A percentile compares a stretch with the other conserved stretches of the same genome.
Evolutionary conservation across 495 filamentous ascomycete species (phyloP).

Genomic region (Podospora sp.): DNA sequence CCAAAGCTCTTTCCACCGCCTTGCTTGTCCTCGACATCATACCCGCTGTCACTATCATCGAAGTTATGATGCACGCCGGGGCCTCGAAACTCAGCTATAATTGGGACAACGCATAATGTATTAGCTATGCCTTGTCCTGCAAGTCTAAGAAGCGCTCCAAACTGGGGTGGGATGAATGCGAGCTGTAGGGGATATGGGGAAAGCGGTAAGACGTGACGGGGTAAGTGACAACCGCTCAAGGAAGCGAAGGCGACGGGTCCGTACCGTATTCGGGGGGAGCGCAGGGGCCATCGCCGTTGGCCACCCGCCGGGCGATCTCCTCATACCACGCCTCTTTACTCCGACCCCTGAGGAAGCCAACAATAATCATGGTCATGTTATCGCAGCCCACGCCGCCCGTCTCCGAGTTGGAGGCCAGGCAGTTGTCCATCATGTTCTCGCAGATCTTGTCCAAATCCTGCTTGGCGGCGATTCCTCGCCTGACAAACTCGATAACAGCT

Average conservation of each 20-base stretch:
- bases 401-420: slow-evolving; percentile 93
- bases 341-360: slow-evolving; percentile 86
- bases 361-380: slow-evolving; percentile 97
- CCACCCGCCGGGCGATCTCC: slow-evolving; percentile 88
- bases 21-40: slow-evolving; percentile 71
- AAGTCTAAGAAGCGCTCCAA: not conserved
- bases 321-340: slow-evolving; percentile 98
- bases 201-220: not conserved
- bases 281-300: slow-evolving; percentile 96
- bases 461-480: slow-evolving; percentile 92
- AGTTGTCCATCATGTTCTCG: slow-evolving; percentile 99
- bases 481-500: slow-evolving; percentile 93
- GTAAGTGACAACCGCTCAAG: slow-evolving; percentile 25
- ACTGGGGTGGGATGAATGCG: not conserved
- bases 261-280: slow-evolving; percentile 99
- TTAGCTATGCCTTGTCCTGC: slow-evolving; percentile 27
- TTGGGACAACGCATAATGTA: slow-evolving; percentile 29
- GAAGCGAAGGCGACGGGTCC: slow-evolving; percentile 39
- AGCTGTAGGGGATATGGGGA: not conserved
- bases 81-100: slow-evolving; percentile 89
- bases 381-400: slow-evolving; percentile 98
- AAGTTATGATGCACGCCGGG: slow-evolving; percentile 87
- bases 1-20: slow-evolving; percentile 47
- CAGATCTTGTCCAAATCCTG: slow-evolving; percentile 91
- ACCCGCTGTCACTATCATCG: slow-evolving; percentile 90